Conservation (phyloP, 78 protist genomes). For the Pelomyxa schiedti region DNA sequence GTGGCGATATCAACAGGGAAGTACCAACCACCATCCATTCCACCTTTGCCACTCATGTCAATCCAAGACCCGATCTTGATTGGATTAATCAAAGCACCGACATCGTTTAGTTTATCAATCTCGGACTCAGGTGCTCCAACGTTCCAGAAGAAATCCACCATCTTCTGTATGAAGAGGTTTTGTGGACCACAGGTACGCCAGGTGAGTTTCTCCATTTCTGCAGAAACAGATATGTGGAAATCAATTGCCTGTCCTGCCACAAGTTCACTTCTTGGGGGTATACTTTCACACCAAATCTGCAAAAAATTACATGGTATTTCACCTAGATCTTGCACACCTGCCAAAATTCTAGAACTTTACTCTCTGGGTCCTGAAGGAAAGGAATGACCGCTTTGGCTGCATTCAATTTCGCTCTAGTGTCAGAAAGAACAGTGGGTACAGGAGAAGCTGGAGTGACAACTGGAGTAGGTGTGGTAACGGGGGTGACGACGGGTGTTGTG, state of each 20-base stretch:
- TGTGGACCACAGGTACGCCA: slow-evolving; percentile 68
- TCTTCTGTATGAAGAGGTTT: slow-evolving; percentile 56
- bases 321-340: background rate
- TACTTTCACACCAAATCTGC: slow-evolving; percentile 31
- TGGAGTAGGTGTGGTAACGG: too few relatives aligned
- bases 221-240: slow-evolving; percentile 50
- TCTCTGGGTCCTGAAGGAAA: background rate
- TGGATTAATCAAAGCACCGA: slow-evolving; percentile 62
- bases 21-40: slow-evolving; percentile 71
- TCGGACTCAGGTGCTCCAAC: slow-evolving; percentile 66
- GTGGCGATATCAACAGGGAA: slow-evolving; percentile 61
- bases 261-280: slow-evolving; percentile 49
- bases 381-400: slow-evolving; percentile 10
- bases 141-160: slow-evolving; percentile 70
- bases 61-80: slow-evolving; percentile 63
- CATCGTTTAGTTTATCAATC: slow-evolving; percentile 57
- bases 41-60: slow-evolving; percentile 57
- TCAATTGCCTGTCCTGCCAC: slow-evolving; percentile 39
- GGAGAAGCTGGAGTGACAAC: too few relatives aligned
- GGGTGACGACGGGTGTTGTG: too few relatives aligned
- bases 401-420: slow-evolving; percentile 28
- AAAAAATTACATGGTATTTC: too few relatives aligned
- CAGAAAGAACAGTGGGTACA: too few relatives aligned
- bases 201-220: slow-evolving; percentile 57
- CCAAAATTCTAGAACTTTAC: slow-evolving; percentile 18